Evolutionary conservation across 176 grass and related monocot species (phyloP), one percentile per base, ranked within the genome.

Genomic region (Ananas comosus): DNA sequence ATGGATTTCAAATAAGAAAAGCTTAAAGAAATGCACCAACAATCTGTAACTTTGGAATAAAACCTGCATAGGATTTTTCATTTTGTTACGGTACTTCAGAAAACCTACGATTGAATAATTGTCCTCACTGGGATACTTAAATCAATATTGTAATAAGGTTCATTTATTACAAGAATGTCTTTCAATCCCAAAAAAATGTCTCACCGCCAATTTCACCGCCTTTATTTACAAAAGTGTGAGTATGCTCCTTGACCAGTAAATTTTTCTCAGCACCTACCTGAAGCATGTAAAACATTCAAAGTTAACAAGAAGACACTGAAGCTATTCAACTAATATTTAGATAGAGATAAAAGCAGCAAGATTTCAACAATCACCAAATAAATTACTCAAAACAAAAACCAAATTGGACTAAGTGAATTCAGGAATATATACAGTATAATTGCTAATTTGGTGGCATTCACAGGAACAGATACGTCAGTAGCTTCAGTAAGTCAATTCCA

Each of bases 141-240:
- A 22, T 66, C 72, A 70, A 0, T 63, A 82, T 24, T 10, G 74
- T 11, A 16, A 53, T 25, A 67, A 17, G 42, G 72, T 10, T 63
- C 8, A 23, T 58, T 11, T 11, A 33, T 13, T 70, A 70, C 11
- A 70, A 10, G 23, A 74, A 51, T 33, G 58, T 11, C 53, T 16
- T 11, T 73, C 7, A 49, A 64, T 42, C 21, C 9, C 11, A 23
- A 22, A 64, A 73, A 70, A 16, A 67, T 23, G 73, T 67, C 86
- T 13, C 92, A 96, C 93, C 93, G 57, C 93, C 93, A 85, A 96
- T 68, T 12, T 59, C 4, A 66, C 89, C 93, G 29, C 93, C 89
- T 87, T 85, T 92, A 65, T 96, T 96, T 53, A 96, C 93, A 72
- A 96, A 96, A 64, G 88, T 97, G 82, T 97, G 93, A 75, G 89